A percentile compares a stretch with the other conserved stretches of the same genome.
Evolutionary conservation across 176 grass and related monocot species (phyloP).

Genomic region (Oryza meridionalis): DNA sequence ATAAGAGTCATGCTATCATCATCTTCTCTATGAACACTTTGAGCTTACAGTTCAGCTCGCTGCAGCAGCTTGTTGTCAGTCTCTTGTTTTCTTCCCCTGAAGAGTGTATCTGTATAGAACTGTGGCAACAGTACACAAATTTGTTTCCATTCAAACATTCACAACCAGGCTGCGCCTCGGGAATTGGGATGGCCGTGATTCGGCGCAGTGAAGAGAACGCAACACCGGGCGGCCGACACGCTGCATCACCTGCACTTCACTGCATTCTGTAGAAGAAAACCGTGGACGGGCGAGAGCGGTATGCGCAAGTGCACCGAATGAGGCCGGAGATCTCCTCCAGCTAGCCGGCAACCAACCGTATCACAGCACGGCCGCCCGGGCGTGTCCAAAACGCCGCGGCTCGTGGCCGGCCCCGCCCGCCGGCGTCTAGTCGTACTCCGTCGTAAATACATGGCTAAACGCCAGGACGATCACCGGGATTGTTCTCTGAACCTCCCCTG

Average conservation of each 20-base stretch:
- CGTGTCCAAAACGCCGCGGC: not conserved
- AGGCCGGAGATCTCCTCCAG: not conserved
- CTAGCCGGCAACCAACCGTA: not conserved
- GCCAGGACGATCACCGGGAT: not conserved
- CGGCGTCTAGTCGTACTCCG: not conserved
- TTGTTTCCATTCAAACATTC: not conserved
- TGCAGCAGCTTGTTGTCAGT: not conserved
- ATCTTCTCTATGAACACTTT: not conserved
- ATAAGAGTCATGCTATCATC: not conserved
- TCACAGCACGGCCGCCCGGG: not conserved
- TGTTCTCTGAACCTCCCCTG: constrained; percentile 8
- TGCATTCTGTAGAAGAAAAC: not conserved
- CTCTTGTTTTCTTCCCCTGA: not conserved
- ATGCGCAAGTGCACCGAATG: constrained; percentile 22
- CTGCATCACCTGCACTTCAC: not conserved
- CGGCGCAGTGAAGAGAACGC: not conserved
- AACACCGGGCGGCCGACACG: not conserved
- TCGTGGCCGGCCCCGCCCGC: not conserved
- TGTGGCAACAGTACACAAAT: not conserved
- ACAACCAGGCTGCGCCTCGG: not conserved
- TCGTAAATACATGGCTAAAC: constrained; percentile 12
- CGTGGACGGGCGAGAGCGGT: constrained; percentile 17
- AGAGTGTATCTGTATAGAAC: no score
- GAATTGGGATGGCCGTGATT: not conserved
- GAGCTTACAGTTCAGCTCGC: not conserved